Percentiles rank a stretch among this genome's conserved stretches.
Conservation (phyloP, 2,329 filamentous ascomycete genomes). For the Aspergillus melleus region DNA sequence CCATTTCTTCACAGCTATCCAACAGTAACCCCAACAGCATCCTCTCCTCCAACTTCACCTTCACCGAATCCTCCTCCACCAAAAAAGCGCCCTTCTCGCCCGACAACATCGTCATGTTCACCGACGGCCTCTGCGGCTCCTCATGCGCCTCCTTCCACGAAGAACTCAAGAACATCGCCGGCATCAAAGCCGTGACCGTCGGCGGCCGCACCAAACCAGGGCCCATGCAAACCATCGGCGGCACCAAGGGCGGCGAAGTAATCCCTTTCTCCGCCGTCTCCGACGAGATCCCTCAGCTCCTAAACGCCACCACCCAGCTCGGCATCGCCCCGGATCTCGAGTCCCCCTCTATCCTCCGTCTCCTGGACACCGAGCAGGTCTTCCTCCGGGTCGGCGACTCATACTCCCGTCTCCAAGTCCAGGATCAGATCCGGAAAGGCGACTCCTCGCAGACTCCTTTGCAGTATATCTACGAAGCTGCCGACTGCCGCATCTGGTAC, state of each 20-base stretch:
- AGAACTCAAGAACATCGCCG: conserved; percentile 49
- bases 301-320: background rate
- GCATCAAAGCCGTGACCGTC: conserved; percentile 56
- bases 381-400: conserved; percentile 9
- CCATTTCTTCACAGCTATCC: conserved; percentile 1
- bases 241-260: conserved; percentile 53
- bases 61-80: conserved; percentile 27
- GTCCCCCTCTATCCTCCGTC: conserved; percentile 8
- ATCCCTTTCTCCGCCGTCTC: conserved; percentile 9
- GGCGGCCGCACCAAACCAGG: conserved; percentile 56
- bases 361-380: conserved; percentile 4
- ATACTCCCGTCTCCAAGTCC: conserved; percentile 40
- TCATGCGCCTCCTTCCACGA: conserved; percentile 59
- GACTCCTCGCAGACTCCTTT: conserved; percentile 46
- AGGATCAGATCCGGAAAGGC: conserved; percentile 44
- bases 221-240: conserved; percentile 63
- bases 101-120: conserved; percentile 39
- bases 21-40: conserved; percentile 12
- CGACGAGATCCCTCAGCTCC: conserved; percentile 15
- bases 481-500: conserved; percentile 61
- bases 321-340: conserved; percentile 1
- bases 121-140: conserved; percentile 58
- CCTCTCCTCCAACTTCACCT: conserved; percentile 32
- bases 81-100: conserved; percentile 21
- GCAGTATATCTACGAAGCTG: conserved; percentile 60